Conservation (phyloP, 345 rosid species). For the Lepidium didymum region DNA sequence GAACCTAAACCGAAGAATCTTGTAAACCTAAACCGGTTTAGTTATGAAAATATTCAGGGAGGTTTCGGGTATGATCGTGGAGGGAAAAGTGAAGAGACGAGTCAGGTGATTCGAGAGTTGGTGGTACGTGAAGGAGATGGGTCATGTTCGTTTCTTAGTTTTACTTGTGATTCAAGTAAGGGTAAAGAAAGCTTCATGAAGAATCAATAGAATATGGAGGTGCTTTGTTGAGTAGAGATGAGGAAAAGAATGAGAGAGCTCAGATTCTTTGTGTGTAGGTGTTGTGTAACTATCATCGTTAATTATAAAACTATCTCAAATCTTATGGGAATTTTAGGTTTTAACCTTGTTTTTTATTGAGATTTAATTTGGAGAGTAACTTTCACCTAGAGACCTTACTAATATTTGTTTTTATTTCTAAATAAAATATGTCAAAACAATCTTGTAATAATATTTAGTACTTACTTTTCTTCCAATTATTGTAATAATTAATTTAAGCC, state of each 20-base stretch:
- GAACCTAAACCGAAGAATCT: slow-evolving; percentile 22
- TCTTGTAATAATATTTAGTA: background rate
- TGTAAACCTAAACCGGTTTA: slow-evolving; percentile 16
- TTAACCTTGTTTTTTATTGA: background rate
- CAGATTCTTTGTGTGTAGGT: slow-evolving; percentile 33
- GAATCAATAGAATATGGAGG: slow-evolving; percentile 22
- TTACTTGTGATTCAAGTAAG: slow-evolving; percentile 63
- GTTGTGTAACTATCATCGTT: slow-evolving; percentile 24
- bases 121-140: slow-evolving; percentile 51
- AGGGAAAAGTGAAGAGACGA: slow-evolving; percentile 17
- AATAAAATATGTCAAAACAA: background rate
- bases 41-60: slow-evolving; percentile 3
- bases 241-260: slow-evolving; percentile 27
- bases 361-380: slow-evolving; percentile 4
- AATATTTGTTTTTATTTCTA: slow-evolving; percentile 1
- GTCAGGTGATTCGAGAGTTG: slow-evolving; percentile 59
- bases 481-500: background rate
- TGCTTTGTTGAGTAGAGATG: slow-evolving; percentile 25
- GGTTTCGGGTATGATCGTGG: slow-evolving; percentile 26
- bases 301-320: slow-evolving; percentile 5
- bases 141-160: slow-evolving; percentile 47
- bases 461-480: background rate
- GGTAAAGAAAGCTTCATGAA: slow-evolving; percentile 39
- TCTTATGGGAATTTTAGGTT: slow-evolving; percentile 16
- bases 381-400: slow-evolving; percentile 20